A percentile compares a stretch with the other conserved stretches of the same genome.
phyloP scores from a whole-genome alignment of 768 basidiomycete species.

The Pleurotus tuoliensis region DNA sequence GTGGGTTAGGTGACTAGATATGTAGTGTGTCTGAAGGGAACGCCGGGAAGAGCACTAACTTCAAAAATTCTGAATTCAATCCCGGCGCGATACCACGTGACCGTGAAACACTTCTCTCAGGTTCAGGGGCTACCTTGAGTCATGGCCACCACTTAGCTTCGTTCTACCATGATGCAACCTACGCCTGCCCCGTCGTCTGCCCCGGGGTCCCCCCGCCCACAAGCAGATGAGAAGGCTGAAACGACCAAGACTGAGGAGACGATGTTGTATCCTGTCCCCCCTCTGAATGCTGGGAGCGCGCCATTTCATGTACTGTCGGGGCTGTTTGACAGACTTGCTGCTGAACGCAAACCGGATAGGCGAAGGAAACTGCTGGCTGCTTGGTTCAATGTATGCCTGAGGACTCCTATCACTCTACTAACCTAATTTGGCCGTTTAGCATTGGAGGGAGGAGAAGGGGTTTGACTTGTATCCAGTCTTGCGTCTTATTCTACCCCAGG shows the following conservation, averaged over 20 bases:
- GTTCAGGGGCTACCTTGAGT: no score
- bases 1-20: no score
- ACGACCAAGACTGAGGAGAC: conserved; percentile 18
- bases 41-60: no score
- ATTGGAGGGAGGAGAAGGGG: conserved; percentile 86
- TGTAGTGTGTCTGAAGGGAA: no score
- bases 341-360: conserved; percentile 71
- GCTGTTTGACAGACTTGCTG: conserved; percentile 73
- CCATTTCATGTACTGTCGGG: conserved; percentile 66
- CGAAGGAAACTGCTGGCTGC: conserved; percentile 62
- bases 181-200: conserved; percentile 66
- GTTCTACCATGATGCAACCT: conserved; percentile 46
- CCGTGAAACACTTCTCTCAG: no score
- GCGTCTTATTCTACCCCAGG: conserved; percentile 88
- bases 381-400: conserved; percentile 74
- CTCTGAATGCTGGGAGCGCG: conserved; percentile 62
- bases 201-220: conserved; percentile 38
- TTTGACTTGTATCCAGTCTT: conserved; percentile 87
- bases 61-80: no score
- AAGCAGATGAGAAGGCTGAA: conserved; percentile 12
- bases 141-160: no score
- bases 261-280: conserved; percentile 48
- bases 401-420: conserved; percentile 9
- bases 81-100: no score
- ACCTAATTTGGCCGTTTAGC: conserved; percentile 32